Evolutionary conservation across 768 basidiomycete genomes (phyloP), one percentile per base, ranked within the genome.

Genomic region (Kwoniella sp.): DNA sequence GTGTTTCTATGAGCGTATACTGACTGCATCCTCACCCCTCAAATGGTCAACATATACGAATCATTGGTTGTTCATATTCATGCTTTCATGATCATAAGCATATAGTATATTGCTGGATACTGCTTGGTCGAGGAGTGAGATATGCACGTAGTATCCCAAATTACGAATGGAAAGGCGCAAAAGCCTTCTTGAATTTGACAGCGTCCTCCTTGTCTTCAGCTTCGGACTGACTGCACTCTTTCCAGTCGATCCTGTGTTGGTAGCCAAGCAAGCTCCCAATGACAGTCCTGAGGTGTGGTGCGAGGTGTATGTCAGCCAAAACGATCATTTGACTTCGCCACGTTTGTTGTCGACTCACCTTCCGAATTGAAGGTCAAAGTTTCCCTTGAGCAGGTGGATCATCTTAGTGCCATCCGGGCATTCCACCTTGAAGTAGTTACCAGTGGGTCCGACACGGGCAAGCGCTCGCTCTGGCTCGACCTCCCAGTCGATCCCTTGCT

Each of bases 311-410:
- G 20, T 37, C 22, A 38, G 12, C 4, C 5, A 45, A n/a, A n/a
- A 22, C n/a, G 15, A 30, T 9, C 9, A 0, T 4, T 51, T 51
- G 11, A 13, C 25, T 12, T 25, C 7, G 20, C 2, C 23, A 51
- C 23, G 17, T 17, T 25, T 51, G 50, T 9, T 4, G 15, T 28
- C 11, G 23, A 77, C 87, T 76, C 76, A 95, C 94, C 95, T 87
- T 66, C 93, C 94, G 81, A 98, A 98, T 78, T 97, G 93, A 51
- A 98, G 83, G 69, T 88, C 88, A 76, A 98, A 98, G 34, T 86
- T 83, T 22, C 88, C 84, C 75, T 88, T 88, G 73, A 97, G 86
- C 69, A 93, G 81, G 81, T 97, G 92, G 34, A 97, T 88, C 83
- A 98, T 83, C 81, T 86, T 90, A 67, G 85, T 84, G 26, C 94